phyloP scores from a whole-genome alignment of 164 flowering plant genomes.

The Piper betle region DNA sequence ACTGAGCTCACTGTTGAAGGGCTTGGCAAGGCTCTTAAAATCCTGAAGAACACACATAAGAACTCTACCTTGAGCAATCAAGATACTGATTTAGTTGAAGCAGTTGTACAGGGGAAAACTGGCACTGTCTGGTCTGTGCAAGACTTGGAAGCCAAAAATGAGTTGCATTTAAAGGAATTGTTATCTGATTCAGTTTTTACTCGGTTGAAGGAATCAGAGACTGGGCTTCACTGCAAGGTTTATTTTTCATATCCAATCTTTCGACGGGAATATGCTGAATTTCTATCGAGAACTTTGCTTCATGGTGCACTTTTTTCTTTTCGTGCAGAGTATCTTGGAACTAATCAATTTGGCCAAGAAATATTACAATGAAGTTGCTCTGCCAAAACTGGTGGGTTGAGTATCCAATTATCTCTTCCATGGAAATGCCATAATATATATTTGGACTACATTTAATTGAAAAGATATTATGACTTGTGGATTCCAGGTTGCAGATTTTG shows the following conservation, averaged over 20 bases:
- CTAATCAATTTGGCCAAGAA: slow-evolving; percentile 71
- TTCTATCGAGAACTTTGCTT: background rate
- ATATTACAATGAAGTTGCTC: slow-evolving; percentile 83
- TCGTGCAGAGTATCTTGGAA: slow-evolving; percentile 64
- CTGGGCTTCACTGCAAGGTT: slow-evolving; percentile 92
- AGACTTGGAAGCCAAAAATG: slow-evolving; percentile 39
- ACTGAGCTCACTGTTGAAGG: slow-evolving; percentile 85
- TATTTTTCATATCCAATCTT: background rate
- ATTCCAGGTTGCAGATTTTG: slow-evolving; percentile 93
- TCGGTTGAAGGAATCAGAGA: slow-evolving; percentile 77
- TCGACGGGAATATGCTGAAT: background rate
- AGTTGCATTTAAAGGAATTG: slow-evolving; percentile 38
- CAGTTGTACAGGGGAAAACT: slow-evolving; percentile 14
- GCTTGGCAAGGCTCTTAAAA: slow-evolving; percentile 75
- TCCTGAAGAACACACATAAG: slow-evolving; percentile 53
- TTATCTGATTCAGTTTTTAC: slow-evolving; percentile 67
- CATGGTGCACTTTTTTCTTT: slow-evolving; percentile 1
- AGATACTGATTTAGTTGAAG: background rate
- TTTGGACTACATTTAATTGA: no score
- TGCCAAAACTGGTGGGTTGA: slow-evolving; percentile 73
- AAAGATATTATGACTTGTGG: background rate
- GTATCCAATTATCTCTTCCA: background rate
- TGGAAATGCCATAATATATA: background rate
- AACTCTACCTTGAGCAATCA: slow-evolving; percentile 20
- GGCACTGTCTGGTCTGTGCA: slow-evolving; percentile 12